Conservation (phyloP, 495 filamentous ascomycete species). For the Neurospora sp. region DNA sequence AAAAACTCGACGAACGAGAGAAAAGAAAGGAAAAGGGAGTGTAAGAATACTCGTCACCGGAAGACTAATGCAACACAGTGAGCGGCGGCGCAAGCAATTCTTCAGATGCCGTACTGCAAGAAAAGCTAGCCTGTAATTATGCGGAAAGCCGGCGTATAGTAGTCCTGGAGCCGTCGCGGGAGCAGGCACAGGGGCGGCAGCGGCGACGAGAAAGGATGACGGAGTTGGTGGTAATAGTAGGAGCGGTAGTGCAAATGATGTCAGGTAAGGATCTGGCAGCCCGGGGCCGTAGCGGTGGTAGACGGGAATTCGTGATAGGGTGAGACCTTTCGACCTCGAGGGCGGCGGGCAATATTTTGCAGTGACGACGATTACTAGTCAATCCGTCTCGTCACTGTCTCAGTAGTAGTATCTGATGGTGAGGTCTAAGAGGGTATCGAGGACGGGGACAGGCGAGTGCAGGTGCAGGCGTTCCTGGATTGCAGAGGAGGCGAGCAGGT, state of each 20-base stretch:
- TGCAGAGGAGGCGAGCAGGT: not conserved
- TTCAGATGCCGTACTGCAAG: not conserved
- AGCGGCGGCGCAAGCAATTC: not conserved
- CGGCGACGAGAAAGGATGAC: not conserved
- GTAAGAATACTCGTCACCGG: slow-evolving; percentile 2
- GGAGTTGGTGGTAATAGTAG: not conserved
- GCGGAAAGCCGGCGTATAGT: not conserved
- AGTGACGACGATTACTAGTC: not conserved
- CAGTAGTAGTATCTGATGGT: not conserved
- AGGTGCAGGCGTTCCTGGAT: not conserved
- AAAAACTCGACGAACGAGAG: slow-evolving; percentile 14
- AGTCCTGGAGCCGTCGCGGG: not conserved
- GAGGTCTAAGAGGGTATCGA: not conserved
- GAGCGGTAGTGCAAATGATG: not conserved
- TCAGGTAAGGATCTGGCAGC: not conserved
- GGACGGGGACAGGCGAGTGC: not conserved
- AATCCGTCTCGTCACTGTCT: not conserved
- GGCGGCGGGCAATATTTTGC: not conserved
- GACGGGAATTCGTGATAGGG: not conserved
- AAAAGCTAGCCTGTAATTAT: not conserved
- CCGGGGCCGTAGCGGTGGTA: not conserved
- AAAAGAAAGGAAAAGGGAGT: slow-evolving; percentile 1
- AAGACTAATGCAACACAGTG: not conserved
- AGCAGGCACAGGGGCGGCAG: not conserved
- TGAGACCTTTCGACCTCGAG: not conserved